Evolutionary conservation across 257 asterid genomes (phyloP), one percentile per base, ranked within the genome.

Genomic region (Verbascum thapsus): DNA sequence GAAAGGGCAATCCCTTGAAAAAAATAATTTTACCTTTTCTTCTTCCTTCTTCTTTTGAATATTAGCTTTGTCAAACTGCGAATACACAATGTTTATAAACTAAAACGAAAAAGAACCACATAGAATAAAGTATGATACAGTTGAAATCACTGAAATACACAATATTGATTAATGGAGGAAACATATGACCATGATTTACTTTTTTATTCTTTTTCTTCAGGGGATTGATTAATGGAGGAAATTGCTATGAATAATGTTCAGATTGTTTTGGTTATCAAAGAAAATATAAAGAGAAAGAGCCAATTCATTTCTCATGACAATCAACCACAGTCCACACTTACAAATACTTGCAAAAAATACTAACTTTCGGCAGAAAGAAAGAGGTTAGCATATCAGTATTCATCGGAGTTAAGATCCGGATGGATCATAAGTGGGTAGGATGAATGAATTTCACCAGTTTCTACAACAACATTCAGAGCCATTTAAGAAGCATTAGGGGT

Each of bases 1-100:
- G 13, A 23, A 40, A 16, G 52, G 76, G 32, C 8, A 49, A 15
- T 6, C 23, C 12, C 10, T 11, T 0, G 50, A 38, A 19, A 58
- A 58, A 42, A 22, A 13, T 3, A 15, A 13, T 51, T 58, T 53
- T 43, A 83, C 96, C 96, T 85, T 85, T 66, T 88, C 95, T 76
- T 88, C 96, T 0, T 88, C 96, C 76, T 83, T 88, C 83, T 85
- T 88, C 86, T 85, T 88, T 69, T 81, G 88, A 66, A 88, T 68
- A 64, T 68, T 72, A 63, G 88, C 91, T 76, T 70, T 80, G 72
- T 88, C 96, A 10, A 49, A 45, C 96, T 85, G 81, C 81, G 74
- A 66, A 55, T 61, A 35, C 4, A 3, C 41, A 42, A 22, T 11
- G 51, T 48, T 18, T 19, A 34, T 22, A 12, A 9, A 51, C 10